These are phyloP conservation scores for Fagus crenata DNA, from an alignment of 306 rosid species.

Conservation along the genomic window DNA sequence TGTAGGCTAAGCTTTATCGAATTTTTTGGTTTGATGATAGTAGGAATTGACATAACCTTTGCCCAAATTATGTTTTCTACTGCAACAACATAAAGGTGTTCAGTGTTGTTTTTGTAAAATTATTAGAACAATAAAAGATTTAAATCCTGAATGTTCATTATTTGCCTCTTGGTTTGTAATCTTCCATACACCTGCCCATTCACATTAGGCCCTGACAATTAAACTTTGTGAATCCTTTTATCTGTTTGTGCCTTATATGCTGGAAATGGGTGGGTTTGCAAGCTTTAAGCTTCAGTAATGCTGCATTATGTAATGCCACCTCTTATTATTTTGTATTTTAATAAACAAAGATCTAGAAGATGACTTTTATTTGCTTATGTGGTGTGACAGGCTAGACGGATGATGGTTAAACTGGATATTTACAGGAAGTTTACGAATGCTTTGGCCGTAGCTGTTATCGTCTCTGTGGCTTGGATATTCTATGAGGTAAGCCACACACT, in stretches of 20 bases:
- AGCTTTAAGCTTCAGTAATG: slow-evolving; percentile 9
- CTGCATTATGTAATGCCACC: slow-evolving; percentile 1
- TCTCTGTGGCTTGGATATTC: slow-evolving; percentile 94
- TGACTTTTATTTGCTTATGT: slow-evolving; percentile 29
- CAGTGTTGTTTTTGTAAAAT: too few relatives aligned
- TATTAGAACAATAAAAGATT: too few relatives aligned
- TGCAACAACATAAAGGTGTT: too few relatives aligned
- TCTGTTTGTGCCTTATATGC: slow-evolving; percentile 12
- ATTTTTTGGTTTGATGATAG: too few relatives aligned
- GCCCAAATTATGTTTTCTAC: too few relatives aligned
- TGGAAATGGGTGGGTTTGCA: slow-evolving; percentile 9
- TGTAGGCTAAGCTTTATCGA: too few relatives aligned
- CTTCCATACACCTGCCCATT: too few relatives aligned
- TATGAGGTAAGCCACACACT: slow-evolving; percentile 70
- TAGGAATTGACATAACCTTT: too few relatives aligned
- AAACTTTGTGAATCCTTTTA: background rate
- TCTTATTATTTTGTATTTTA: slow-evolving; percentile 14
- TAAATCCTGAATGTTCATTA: too few relatives aligned
- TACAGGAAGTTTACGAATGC: slow-evolving; percentile 94
- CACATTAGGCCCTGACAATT: background rate
- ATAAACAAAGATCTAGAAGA: slow-evolving; percentile 13
- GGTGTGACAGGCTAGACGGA: slow-evolving; percentile 73
- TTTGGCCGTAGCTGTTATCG: slow-evolving; percentile 81
- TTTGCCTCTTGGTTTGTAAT: too few relatives aligned
- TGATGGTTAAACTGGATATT: slow-evolving; percentile 87